phyloP scores from a whole-genome alignment of 2,329 filamentous ascomycete genomes.

The Nothophaeocryptopus gaeumannii region DNA sequence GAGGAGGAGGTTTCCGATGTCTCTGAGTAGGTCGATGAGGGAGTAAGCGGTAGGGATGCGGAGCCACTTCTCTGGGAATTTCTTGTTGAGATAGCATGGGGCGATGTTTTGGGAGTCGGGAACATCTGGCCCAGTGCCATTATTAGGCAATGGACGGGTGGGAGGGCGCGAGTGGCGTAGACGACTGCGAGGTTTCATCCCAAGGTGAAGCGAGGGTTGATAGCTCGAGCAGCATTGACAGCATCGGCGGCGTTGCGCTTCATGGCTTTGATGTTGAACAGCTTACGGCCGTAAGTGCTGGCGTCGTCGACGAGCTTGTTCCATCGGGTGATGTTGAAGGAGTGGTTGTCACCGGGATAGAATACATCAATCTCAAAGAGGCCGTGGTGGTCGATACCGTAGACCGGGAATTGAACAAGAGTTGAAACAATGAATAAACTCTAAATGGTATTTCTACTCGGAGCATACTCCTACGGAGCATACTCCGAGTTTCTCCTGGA shows the following conservation, averaged over 20 bases:
- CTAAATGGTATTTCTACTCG: too few relatives aligned
- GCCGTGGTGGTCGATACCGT: slow-evolving; percentile 28
- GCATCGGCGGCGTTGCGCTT: slow-evolving; percentile 17
- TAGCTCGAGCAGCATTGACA: slow-evolving; percentile 14
- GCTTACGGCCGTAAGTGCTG: slow-evolving; percentile 20
- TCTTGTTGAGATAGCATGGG: slow-evolving; percentile 31
- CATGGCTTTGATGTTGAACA: slow-evolving; percentile 22
- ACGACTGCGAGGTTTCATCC: slow-evolving; percentile 20
- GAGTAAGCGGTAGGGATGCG: slow-evolving; percentile 21
- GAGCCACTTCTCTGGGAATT: slow-evolving; percentile 27
- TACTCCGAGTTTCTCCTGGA: slow-evolving; percentile 27
- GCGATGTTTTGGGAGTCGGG: slow-evolving; percentile 28
- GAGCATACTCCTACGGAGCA: too few relatives aligned
- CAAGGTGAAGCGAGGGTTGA: slow-evolving; percentile 20
- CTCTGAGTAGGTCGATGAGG: slow-evolving; percentile 20
- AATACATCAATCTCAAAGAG: slow-evolving; percentile 28
- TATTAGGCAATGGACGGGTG: slow-evolving; percentile 22
- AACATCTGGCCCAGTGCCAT: slow-evolving; percentile 21
- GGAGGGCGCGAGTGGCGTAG: slow-evolving; percentile 20
- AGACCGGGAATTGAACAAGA: too few relatives aligned
- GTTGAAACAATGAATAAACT: too few relatives aligned
- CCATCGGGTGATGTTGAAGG: slow-evolving; percentile 25
- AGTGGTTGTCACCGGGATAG: slow-evolving; percentile 30
- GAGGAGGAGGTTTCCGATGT: slow-evolving; percentile 20
- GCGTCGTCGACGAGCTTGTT: slow-evolving; percentile 20